Evolutionary conservation across 805 yeast genomes (phyloP), one percentile per base, ranked within the genome.

Genomic region (Isabelozyma heimii): DNA sequence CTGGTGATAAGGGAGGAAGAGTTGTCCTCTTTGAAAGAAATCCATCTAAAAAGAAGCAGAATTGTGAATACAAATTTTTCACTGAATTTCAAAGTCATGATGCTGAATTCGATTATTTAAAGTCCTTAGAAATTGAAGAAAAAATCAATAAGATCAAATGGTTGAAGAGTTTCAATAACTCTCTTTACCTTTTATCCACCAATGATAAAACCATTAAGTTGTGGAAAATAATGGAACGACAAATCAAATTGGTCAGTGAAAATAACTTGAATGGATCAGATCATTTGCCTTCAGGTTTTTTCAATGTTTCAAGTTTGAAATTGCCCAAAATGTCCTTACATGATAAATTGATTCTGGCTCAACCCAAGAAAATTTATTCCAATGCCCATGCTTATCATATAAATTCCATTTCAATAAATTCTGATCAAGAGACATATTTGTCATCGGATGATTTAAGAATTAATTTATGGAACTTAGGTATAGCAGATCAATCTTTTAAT

Each of bases 311-410:
- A 51, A 72, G 72, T 51, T 79, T 94, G 55, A 84, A 83, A 60
- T 77, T 94, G 57, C 99, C 99, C 33, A 84, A 89, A 65, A 76
- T 90, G 71, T 85, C 95, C n/a, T 76, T 89, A 51, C 99, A 94
- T 70, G 99, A 94, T 69, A 90, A 91, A 60, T 88, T 94, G 59
- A 87, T 94, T 50, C 92, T 96, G 39, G 97, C 98, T 1, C 88
- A 91, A 54, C 98, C 99, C 26, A 88, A 91, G 62, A 83, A 84
- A 57, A 85, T 91, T 47, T 94, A 88, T 70, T 83, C 95, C 39
- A 95, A 95, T 70, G 99, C 97, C 7, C 99, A 94, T 71, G 96
- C 98, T 37, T 94, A 94, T 72, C 99, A 94, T 70, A 94, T 94
- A 65, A 92, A 94, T 74, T 90, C 98, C 46, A 89, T 94, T 61